Evolutionary conservation across 23 red algal genomes (phyloP).

Genomic region (Gracilariopsis chorda): DNA sequence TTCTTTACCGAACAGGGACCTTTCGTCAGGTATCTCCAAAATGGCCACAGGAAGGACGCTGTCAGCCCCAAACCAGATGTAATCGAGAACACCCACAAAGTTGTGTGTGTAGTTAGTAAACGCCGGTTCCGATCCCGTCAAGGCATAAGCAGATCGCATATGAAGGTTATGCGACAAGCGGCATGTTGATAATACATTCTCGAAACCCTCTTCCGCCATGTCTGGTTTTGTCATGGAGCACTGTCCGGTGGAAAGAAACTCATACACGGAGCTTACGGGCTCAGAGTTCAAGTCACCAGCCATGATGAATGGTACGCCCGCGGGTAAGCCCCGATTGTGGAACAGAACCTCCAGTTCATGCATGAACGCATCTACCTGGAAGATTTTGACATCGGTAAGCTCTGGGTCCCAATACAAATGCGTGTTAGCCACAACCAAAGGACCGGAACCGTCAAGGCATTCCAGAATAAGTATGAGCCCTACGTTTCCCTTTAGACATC

Average conservation of each 20-base stretch:
- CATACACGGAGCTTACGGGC: conserved; percentile 89
- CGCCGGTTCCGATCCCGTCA: conserved; percentile 78
- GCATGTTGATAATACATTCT: conserved; percentile 55
- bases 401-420: conserved; percentile 98
- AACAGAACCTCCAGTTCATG: conserved; percentile 79
- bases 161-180: conserved; percentile 73
- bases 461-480: conserved; percentile 77
- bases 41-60: conserved; percentile 61
- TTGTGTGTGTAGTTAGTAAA: conserved; percentile 96
- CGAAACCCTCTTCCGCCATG: conserved; percentile 53
- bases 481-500: conserved; percentile 89
- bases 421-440: conserved; percentile 82
- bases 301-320: conserved; percentile 71
- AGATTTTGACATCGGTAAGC: conserved; percentile 94
- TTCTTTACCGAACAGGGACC: conserved; percentile 44
- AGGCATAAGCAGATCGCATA: conserved; percentile 74
- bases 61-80: conserved; percentile 81
- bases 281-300: conserved; percentile 92
- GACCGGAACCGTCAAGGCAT: conserved; percentile 58
- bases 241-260: conserved; percentile 75
- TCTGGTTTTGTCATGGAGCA: conserved; percentile 64
- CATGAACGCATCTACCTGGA: conserved; percentile 92
- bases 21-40: conserved; percentile 77
- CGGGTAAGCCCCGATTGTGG: conserved; percentile 13
- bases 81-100: conserved; percentile 94